These are phyloP conservation scores for Stemphylium beticola DNA, from an alignment of 2,329 filamentous ascomycete genomes.

Conservation along the genomic window DNA sequence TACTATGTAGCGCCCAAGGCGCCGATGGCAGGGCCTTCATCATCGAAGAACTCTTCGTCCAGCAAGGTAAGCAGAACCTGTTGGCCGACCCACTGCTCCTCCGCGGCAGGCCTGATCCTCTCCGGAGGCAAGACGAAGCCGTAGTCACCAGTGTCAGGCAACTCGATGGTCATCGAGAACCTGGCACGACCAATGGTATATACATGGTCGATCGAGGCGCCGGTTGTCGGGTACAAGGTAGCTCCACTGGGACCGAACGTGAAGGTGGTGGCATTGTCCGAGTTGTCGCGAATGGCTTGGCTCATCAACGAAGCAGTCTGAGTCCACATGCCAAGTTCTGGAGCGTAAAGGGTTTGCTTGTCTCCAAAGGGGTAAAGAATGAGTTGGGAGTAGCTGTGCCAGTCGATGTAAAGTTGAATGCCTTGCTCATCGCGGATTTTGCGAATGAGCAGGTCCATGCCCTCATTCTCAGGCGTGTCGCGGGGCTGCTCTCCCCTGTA, in stretches of 20 bases:
- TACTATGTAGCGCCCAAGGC: not conserved
- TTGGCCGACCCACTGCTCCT: constrained; percentile 55
- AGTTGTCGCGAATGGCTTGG: constrained; percentile 57
- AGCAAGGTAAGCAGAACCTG: constrained; percentile 30
- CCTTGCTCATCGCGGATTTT: constrained; percentile 54
- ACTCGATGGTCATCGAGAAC: constrained; percentile 55
- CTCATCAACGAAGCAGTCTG: constrained; percentile 56
- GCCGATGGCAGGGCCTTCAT: constrained; percentile 23
- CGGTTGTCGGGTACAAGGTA: constrained; percentile 65
- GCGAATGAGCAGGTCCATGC: constrained; percentile 55
- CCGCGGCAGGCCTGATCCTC: constrained; percentile 54
- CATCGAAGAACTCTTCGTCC: constrained; percentile 40
- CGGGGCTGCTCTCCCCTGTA: constrained; percentile 40
- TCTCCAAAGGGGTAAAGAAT: constrained; percentile 65
- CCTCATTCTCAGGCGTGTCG: constrained; percentile 38
- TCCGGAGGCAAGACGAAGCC: constrained; percentile 58
- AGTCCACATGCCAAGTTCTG: constrained; percentile 58
- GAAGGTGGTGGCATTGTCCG: constrained; percentile 41
- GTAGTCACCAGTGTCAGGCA: constrained; percentile 55
- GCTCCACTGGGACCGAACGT: constrained; percentile 59
- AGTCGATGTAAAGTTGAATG: constrained; percentile 68
- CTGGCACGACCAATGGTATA: constrained; percentile 50
- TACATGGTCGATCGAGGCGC: constrained; percentile 52
- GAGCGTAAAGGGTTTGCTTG: constrained; percentile 56
- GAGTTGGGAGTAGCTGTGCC: constrained; percentile 67